These are phyloP conservation scores for Pilatotrama ljubarskyi DNA, from an alignment of 768 basidiomycete genomes.

Conservation along the genomic window DNA sequence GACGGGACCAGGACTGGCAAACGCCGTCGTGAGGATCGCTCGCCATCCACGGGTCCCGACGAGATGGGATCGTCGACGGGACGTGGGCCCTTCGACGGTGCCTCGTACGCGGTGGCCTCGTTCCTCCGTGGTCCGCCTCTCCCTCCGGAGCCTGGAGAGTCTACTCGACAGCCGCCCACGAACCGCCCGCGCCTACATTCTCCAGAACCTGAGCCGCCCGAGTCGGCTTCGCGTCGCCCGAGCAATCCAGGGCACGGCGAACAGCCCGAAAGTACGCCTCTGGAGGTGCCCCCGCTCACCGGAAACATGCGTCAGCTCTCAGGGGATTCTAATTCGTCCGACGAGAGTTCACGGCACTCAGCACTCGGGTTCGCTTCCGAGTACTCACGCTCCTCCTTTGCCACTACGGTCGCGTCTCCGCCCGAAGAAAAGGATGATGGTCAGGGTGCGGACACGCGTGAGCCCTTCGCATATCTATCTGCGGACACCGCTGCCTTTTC, in stretches of 20 bases:
- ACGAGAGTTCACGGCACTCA: constrained; percentile 1
- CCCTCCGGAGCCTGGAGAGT: constrained; percentile 29
- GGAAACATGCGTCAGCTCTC: constrained; percentile 22
- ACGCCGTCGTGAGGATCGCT: constrained; percentile 53
- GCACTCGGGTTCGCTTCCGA: not conserved
- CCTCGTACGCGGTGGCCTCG: constrained; percentile 53
- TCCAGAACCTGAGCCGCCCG: constrained; percentile 4
- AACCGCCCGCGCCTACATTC: constrained; percentile 27
- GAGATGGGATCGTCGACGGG: not conserved
- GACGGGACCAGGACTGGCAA: constrained; percentile 26
- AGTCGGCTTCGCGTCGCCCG: not conserved
- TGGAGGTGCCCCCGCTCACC: constrained; percentile 14
- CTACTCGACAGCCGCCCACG: constrained; percentile 27
- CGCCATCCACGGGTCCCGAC: constrained; percentile 9
- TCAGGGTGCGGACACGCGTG: constrained; percentile 32
- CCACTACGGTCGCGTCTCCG: constrained; percentile 14
- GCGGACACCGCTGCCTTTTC: not conserved
- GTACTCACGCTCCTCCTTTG: constrained; percentile 14
- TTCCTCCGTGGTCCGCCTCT: constrained; percentile 47
- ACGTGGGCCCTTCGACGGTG: constrained; percentile 45
- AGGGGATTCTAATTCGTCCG: constrained; percentile 17
- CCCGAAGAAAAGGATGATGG: not conserved
- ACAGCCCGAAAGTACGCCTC: not conserved
- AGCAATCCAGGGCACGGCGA: not conserved
- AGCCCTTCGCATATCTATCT: constrained; percentile 62